Evolutionary conservation across 208 protist species (phyloP), one percentile per base, ranked within the genome.

Genomic region (Trypanosoma lewisi): DNA sequence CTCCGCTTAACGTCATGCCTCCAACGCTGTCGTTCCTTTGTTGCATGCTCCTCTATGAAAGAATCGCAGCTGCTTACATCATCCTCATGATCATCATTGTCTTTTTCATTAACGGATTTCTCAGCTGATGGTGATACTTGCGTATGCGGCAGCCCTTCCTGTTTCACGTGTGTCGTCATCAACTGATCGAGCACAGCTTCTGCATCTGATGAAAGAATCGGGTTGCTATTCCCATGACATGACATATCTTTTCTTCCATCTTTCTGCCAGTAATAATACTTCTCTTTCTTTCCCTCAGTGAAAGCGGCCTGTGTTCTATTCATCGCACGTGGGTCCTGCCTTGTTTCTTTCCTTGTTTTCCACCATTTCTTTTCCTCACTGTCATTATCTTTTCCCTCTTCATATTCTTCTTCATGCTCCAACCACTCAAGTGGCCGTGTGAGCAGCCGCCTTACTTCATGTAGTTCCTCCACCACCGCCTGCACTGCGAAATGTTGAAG

Each of bases 381-480:
- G 39, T 12, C 1, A 17, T 51, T 9, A 14, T 16, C 7, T 7
- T 41, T 41, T 41, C 14, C 45, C 17, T 14, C 4, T 23, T 14
- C 2, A 4, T 11, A 14, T 2, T 31, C 27, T 8, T 70, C 57
- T n/a, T 52, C 54, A 9, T 31, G 6, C 44, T 65, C 58, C 12
- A 72, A 30, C 57, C n/a, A 60, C 28, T 50, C 31, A 19, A 72
- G 31, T 23, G 66, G 66, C 12, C 36, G 49, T 28, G 23, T 23
- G 2, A 72, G 27, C 5, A 72, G 41, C 30, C 51, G 34, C 25
- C 33, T 23, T 5, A 72, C 57, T 27, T 65, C 51, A n/a, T 61
- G 30, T 17, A 82, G 63, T 31, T 83, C 81, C 8, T 70, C 68
- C 39, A 59, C 67, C 34, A 77, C 78, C 7, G 70, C 58, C 52